phyloP scores from a whole-genome alignment of 805 yeast genomes.

The Wickerhamiella parazyma region DNA sequence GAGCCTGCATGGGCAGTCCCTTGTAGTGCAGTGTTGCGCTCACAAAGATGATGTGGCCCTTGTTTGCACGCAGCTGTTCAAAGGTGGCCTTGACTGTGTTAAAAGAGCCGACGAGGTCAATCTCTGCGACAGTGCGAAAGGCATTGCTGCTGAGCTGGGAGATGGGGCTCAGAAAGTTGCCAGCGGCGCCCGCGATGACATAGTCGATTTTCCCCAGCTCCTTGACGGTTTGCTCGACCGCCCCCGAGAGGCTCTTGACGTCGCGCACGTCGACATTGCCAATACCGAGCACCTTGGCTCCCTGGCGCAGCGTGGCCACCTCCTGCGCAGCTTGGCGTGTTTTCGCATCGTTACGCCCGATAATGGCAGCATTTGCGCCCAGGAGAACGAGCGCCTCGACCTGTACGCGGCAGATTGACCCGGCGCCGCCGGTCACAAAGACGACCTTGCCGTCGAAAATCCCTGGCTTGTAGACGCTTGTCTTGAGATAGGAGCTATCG shows the following conservation, averaged over 20 bases:
- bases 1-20: slow-evolving; percentile 80
- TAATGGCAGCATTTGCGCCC: slow-evolving; percentile 77
- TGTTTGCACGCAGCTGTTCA: slow-evolving; percentile 45
- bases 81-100: slow-evolving; percentile 79
- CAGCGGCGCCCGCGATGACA: slow-evolving; percentile 94
- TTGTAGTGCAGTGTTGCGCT: slow-evolving; percentile 82
- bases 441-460: slow-evolving; percentile 74
- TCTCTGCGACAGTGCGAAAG: slow-evolving; percentile 73
- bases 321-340: slow-evolving; percentile 58
- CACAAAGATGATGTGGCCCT: slow-evolving; percentile 65
- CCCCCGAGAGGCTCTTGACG: slow-evolving; percentile 41
- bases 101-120: slow-evolving; percentile 78
- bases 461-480: slow-evolving; percentile 35
- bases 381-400: slow-evolving; percentile 67
- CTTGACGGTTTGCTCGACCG: slow-evolving; percentile 51
- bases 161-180: slow-evolving; percentile 75
- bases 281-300: slow-evolving; percentile 55
- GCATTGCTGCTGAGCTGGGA: slow-evolving; percentile 71
- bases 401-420: slow-evolving; percentile 87
- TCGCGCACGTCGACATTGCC: slow-evolving; percentile 71
- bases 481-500: slow-evolving; percentile 17
- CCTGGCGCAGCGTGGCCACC: slow-evolving; percentile 41
- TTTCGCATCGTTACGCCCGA: slow-evolving; percentile 62
- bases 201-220: slow-evolving; percentile 68
- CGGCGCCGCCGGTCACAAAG: slow-evolving; percentile 92